phyloP scores from a whole-genome alignment of 768 basidiomycete genomes.

The Leccinum broughii region DNA sequence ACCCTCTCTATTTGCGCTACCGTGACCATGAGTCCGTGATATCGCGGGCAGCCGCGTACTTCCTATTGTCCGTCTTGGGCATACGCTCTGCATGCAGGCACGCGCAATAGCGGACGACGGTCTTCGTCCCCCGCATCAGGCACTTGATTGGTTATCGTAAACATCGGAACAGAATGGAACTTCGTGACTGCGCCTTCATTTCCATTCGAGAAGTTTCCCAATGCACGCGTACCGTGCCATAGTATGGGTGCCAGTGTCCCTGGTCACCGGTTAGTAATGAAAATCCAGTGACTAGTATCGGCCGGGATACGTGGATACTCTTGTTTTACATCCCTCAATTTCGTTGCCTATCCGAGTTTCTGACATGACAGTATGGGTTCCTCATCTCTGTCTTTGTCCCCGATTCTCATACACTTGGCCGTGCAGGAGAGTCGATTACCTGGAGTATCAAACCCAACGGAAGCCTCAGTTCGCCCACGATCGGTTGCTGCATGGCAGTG shows the following conservation, averaged over 20 bases:
- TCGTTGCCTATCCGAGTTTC: background rate
- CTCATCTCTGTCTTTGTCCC: background rate
- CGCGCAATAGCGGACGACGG: background rate
- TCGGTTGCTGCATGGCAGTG: background rate
- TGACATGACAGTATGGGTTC: background rate
- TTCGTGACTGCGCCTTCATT: background rate
- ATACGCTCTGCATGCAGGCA: background rate
- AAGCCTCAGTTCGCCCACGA: background rate
- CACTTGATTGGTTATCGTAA: background rate
- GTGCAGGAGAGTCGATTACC: background rate
- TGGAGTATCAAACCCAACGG: background rate
- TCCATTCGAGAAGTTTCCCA: background rate
- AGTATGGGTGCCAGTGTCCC: background rate
- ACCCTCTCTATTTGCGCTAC: background rate
- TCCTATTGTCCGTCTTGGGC: background rate
- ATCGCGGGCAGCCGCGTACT: background rate
- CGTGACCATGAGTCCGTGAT: background rate
- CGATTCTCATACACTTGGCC: slow-evolving; percentile 13
- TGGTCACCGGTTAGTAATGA: background rate
- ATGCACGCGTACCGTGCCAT: background rate
- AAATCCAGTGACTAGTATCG: slow-evolving; percentile 1
- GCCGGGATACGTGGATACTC: background rate
- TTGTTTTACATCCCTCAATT: background rate
- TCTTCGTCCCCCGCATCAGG: background rate
- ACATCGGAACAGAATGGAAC: background rate